Evolutionary conservation across 2,329 filamentous ascomycete species (phyloP).

Genomic region (Helotiales sp.): DNA sequence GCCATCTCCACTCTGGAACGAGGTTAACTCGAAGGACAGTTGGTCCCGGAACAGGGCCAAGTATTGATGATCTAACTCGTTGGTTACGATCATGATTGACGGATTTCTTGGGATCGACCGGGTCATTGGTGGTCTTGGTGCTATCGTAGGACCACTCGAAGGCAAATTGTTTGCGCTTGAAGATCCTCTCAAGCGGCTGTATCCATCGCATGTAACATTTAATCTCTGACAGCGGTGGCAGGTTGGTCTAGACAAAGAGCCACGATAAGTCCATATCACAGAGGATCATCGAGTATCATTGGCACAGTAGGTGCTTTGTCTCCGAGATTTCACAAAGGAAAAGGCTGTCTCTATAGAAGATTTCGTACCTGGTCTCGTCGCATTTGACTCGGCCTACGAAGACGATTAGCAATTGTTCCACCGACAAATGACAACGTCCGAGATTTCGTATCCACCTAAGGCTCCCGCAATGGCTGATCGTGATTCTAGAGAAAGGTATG

Average conservation of each 20-base stretch:
- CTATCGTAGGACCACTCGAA: not conserved
- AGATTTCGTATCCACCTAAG: too few species aligned
- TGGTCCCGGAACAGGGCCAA: slow-evolving; percentile 19
- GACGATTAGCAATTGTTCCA: not conserved
- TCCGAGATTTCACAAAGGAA: too few species aligned
- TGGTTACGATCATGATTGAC: not conserved
- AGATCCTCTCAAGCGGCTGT: not conserved
- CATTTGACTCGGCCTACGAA: slow-evolving; percentile 17
- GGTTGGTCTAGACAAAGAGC: too few species aligned
- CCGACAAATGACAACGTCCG: too few species aligned
- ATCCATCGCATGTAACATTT: slow-evolving; percentile 15
- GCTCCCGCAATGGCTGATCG: not conserved
- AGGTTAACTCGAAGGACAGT: slow-evolving; percentile 11
- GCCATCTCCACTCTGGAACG: slow-evolving; percentile 4
- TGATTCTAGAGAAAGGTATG: not conserved
- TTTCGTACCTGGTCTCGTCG: slow-evolving; percentile 17
- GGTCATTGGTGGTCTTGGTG: not conserved
- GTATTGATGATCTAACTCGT: slow-evolving; percentile 10
- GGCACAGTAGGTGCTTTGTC: too few species aligned
- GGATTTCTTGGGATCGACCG: not conserved
- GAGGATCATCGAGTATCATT: too few species aligned
- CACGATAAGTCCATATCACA: too few species aligned
- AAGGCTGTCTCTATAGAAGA: too few species aligned
- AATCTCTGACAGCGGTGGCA: slow-evolving; percentile 13
- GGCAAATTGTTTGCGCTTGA: not conserved